A percentile compares a stretch with the other conserved stretches of the same genome.
Conservation (phyloP, 768 basidiomycete genomes). For the Myochromella boudieri region DNA sequence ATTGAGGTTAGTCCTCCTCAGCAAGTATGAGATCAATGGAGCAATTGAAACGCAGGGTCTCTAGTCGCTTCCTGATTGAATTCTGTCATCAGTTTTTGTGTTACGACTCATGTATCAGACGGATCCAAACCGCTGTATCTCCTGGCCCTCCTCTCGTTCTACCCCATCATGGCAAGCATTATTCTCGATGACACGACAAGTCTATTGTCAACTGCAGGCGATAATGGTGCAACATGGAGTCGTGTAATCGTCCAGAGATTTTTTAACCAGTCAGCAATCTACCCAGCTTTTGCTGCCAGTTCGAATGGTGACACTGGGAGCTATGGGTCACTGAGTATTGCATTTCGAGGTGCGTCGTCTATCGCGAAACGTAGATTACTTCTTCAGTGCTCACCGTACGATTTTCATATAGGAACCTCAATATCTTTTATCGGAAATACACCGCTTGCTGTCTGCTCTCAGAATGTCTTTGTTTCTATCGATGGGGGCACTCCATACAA, state of each 20-base stretch:
- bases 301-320: constrained; percentile 8
- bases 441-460: constrained; percentile 1
- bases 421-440: constrained; percentile 16
- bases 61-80: no score
- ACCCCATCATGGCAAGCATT: constrained; percentile 1
- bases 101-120: no score
- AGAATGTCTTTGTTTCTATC: background rate
- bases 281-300: background rate
- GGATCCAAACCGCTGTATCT: no score
- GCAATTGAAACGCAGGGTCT: no score
- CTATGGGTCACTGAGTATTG: constrained; percentile 8
- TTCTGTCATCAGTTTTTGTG: no score
- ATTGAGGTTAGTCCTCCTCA: no score
- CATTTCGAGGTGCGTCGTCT: constrained; percentile 11
- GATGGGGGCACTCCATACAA: constrained; percentile 1
- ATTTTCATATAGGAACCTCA: constrained; percentile 8
- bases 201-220: background rate
- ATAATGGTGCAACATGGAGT: background rate
- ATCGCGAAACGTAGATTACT: background rate
- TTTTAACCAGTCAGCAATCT: background rate
- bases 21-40: no score
- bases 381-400: background rate
- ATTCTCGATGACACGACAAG: background rate
- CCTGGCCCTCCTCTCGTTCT: no score
- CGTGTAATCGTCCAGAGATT: background rate